phyloP scores from a whole-genome alignment of 768 basidiomycete species.

The Termitomyces sp. region DNA sequence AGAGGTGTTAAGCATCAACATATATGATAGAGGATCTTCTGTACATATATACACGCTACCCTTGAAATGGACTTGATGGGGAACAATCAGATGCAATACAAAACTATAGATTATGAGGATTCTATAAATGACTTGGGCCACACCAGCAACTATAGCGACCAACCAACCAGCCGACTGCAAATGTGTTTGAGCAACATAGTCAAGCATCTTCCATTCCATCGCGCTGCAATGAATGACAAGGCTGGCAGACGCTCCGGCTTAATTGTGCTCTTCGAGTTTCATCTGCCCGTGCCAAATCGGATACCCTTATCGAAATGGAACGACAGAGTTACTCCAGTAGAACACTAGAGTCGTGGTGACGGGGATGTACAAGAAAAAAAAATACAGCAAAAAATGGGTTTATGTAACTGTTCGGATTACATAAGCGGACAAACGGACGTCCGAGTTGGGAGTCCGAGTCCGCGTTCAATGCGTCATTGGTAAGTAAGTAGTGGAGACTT shows the following conservation, averaged over 20 bases:
- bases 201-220: constrained; percentile 60
- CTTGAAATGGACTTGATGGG: neutral
- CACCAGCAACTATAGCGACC: too few relatives aligned
- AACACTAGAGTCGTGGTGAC: constrained; percentile 30
- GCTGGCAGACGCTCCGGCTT: constrained; percentile 72
- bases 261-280: constrained; percentile 53
- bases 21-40: too few relatives aligned
- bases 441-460: neutral
- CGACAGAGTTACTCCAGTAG: constrained; percentile 55
- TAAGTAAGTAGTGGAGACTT: neutral
- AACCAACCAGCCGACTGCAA: neutral
- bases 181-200: constrained; percentile 69
- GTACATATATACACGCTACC: neutral
- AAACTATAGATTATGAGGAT: constrained; percentile 1
- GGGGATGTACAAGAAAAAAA: constrained; percentile 22
- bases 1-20: too few relatives aligned
- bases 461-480: neutral
- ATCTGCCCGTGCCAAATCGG: constrained; percentile 40
- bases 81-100: neutral
- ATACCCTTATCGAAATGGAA: constrained; percentile 50
- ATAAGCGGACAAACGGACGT: neutral
- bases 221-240: constrained; percentile 29
- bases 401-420: constrained; percentile 1
- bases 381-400: constrained; percentile 10
- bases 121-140: too few relatives aligned